Conservation (phyloP, 495 filamentous ascomycete genomes). For the Aspergillus cristatus region DNA sequence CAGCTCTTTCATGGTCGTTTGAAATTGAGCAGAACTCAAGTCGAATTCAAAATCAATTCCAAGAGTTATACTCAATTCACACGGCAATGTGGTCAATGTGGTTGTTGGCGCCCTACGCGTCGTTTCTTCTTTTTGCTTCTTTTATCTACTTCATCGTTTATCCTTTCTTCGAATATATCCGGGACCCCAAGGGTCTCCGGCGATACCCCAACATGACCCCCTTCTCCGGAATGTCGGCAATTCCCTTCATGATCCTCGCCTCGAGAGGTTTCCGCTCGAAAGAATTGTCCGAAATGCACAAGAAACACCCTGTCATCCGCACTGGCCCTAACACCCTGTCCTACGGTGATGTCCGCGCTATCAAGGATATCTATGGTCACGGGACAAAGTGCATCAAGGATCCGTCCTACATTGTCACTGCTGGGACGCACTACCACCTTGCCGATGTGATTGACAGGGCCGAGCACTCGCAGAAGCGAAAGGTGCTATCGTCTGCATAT, state of each 20-base stretch:
- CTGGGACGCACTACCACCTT: conserved; percentile 35
- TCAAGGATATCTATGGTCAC: conserved; percentile 51
- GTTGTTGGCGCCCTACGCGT: conserved; percentile 19
- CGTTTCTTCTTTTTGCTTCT: conserved; percentile 11
- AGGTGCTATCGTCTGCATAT: conserved; percentile 42
- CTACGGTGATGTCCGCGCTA: conserved; percentile 34
- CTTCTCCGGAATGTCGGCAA: conserved; percentile 35
- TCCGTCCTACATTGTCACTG: conserved; percentile 27
- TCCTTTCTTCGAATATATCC: conserved; percentile 33
- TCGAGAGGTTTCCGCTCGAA: conserved; percentile 34
- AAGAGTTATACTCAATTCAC: too few species aligned
- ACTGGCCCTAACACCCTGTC: conserved; percentile 45
- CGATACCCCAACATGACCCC: conserved; percentile 36
- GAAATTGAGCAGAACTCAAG: too few species aligned
- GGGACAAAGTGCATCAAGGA: conserved; percentile 42
- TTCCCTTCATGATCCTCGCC: conserved; percentile 37
- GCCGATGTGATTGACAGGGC: conserved; percentile 39
- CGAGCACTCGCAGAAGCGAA: conserved; percentile 42
- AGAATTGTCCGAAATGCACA: conserved; percentile 32
- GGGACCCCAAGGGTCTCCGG: conserved; percentile 43
- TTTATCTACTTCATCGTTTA: conserved; percentile 32
- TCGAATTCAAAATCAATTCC: too few species aligned
- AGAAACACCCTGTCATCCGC: conserved; percentile 37
- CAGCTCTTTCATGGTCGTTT: too few species aligned
- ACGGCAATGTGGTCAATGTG: conserved; percentile 13